Percentiles rank a stretch among this genome's conserved stretches.
phyloP scores from a whole-genome alignment of 768 basidiomycete species.

The Brasilioporus rufonigricans region DNA sequence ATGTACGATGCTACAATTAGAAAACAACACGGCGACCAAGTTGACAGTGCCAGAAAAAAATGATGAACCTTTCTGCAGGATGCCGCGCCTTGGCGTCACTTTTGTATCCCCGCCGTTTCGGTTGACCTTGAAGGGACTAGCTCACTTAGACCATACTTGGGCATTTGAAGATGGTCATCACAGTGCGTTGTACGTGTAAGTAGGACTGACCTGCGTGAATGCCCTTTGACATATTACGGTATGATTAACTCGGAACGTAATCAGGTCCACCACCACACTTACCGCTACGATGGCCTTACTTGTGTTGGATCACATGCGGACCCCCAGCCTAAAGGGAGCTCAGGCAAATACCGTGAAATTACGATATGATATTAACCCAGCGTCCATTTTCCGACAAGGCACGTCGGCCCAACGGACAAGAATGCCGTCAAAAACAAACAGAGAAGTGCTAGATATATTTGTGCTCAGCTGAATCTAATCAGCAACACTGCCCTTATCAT shows the following conservation, averaged over 20 bases:
- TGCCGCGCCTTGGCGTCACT: neutral
- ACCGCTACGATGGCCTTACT: too few species aligned
- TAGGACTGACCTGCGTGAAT: neutral
- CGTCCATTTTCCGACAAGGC: neutral
- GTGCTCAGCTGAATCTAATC: neutral
- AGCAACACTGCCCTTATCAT: neutral
- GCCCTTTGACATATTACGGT: neutral
- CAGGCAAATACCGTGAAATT: neutral
- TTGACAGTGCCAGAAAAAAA: neutral
- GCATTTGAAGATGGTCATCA: neutral
- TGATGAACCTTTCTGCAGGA: neutral
- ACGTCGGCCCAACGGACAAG: neutral
- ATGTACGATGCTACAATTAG: neutral
- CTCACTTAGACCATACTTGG: slow-evolving; percentile 3
- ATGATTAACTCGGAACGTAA: neutral
- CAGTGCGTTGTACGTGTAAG: slow-evolving; percentile 1
- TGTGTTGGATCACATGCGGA: neutral
- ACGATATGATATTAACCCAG: neutral
- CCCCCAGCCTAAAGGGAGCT: neutral
- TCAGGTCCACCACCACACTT: neutral
- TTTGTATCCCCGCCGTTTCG: neutral
- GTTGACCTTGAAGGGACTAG: neutral
- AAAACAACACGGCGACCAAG: neutral
- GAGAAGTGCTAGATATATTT: neutral
- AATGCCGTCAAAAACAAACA: neutral